Conservation (phyloP, 768 basidiomycete species). For the Trametes meyenii region DNA sequence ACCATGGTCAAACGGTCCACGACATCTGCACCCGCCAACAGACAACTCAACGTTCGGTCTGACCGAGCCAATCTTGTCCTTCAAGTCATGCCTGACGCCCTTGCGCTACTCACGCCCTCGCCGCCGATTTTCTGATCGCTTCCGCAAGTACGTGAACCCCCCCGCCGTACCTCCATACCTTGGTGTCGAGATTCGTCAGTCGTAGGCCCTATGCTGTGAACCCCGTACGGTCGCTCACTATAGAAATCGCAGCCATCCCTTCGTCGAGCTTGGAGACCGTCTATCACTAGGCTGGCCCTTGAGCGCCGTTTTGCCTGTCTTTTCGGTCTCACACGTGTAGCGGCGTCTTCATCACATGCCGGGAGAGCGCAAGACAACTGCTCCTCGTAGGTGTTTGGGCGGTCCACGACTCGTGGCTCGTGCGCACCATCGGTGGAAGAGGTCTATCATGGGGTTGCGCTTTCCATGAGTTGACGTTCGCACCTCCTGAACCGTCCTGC, state of each 20-base stretch:
- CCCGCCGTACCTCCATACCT: no score
- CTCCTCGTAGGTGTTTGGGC: background rate
- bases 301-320: background rate
- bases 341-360: background rate
- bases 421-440: background rate
- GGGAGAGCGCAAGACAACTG: background rate
- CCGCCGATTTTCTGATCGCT: background rate
- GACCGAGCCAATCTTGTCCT: background rate
- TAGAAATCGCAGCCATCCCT: background rate
- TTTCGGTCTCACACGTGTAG: background rate
- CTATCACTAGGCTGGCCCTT: background rate
- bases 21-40: background rate
- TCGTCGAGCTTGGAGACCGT: background rate
- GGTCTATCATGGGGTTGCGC: constrained; percentile 4
- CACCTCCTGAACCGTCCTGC: background rate
- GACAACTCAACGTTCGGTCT: background rate
- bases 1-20: background rate
- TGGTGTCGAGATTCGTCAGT: background rate
- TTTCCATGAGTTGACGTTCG: background rate
- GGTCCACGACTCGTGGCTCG: background rate
- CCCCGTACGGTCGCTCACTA: background rate
- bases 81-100: background rate
- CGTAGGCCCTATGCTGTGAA: background rate
- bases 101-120: background rate
- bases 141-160: no score